Base-by-base conservation (phyloP, 2,329 filamentous ascomycete species). In the Cordyceps farinosa region DNA sequence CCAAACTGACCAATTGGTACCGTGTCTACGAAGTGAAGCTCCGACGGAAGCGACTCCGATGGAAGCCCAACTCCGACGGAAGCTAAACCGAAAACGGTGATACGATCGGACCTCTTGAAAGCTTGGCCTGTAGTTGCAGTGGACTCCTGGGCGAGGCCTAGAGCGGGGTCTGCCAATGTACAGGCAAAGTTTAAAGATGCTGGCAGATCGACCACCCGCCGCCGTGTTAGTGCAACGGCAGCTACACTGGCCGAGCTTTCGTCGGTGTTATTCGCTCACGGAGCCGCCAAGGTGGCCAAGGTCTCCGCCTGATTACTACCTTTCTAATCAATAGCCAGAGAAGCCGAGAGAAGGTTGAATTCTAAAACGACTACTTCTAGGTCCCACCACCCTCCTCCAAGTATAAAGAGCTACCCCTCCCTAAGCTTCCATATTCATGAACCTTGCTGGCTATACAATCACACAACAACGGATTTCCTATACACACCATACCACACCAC, bases 61-160 rank as follows among this genome's bases (percentile, higher is more conserved):
- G 51, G 50, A 48, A 53, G 29, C 22, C 22, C 48, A 38, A 48
- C 42, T 62, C 59, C 59, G 59, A 55, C 59, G 59, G 59, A 62
- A 55, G 59, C 56, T 59, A 59, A 59, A 42, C 56, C 34, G 7
- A 9, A 51, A 55, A 42, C 27, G 53, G 53, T 36, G 15, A 8
- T n/a, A 42, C 53, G 53, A 55, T 55, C 53, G 13, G 50, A 13
- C 29, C 47, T 36, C 13, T 29, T 2, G n/a, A 15, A 10, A 45
- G 45, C 45, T 22, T 22, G 22, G 22, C 22, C 22, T 22, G 22
- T 22, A 22, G 22, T 22, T 22, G 22, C 22, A 22, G 22, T 22
- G 22, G 22, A 22, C 45, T 13, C 45, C 45, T 3, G 29, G 13
- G 29, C 22, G 22, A 29, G 2, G 8, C 45, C 22, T 13, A 27